phyloP scores from a whole-genome alignment of 129 eudicot species.

The Logfia minima region DNA sequence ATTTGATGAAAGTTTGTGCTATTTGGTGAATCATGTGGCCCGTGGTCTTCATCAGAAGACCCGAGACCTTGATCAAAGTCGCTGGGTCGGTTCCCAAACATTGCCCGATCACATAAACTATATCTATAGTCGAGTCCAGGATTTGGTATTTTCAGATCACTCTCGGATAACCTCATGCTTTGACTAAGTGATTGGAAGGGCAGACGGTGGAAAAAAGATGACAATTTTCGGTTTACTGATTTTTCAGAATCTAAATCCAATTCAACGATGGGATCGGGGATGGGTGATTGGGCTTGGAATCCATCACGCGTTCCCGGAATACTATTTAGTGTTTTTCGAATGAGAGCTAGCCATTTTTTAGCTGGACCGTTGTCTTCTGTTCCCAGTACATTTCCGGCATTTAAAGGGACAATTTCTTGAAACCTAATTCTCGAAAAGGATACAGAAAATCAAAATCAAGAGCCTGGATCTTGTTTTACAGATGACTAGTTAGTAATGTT shows the following conservation, averaged over 20 bases:
- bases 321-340: constrained; percentile 62
- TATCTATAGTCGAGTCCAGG: constrained; percentile 57
- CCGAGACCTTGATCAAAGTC: constrained; percentile 54
- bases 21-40: constrained; percentile 47
- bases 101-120: constrained; percentile 70
- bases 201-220: constrained; percentile 58
- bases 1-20: constrained; percentile 44
- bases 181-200: constrained; percentile 70
- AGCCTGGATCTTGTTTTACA: not conserved
- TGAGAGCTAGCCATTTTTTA: constrained; percentile 79
- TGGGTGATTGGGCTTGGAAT: constrained; percentile 46
- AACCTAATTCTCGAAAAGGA: constrained; percentile 46
- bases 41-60: constrained; percentile 83
- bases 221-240: constrained; percentile 43
- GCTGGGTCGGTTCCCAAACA: constrained; percentile 51
- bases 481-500: not conserved
- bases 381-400: constrained; percentile 96
- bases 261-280: constrained; percentile 59
- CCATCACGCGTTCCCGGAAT: constrained; percentile 57
- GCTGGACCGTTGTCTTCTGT: constrained; percentile 96
- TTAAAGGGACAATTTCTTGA: constrained; percentile 93
- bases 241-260: constrained; percentile 70
- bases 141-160: constrained; percentile 43
- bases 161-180: constrained; percentile 70
- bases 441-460: not conserved